Conservation (phyloP, 2,329 filamentous ascomycete species). For the Ophiobolus disseminans region DNA sequence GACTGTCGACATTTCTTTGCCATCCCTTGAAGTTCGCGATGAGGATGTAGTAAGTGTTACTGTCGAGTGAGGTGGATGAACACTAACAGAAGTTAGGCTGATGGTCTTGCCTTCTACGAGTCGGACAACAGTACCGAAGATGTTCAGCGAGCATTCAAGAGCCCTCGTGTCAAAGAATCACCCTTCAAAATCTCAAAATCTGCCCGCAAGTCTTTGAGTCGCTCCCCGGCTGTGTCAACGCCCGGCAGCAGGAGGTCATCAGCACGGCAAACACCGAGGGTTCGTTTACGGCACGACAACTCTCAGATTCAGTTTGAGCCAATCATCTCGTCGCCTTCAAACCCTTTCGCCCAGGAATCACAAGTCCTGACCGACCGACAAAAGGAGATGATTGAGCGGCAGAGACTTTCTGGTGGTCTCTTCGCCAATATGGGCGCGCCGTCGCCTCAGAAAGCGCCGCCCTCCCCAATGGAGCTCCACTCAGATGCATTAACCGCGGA, state of each 20-base stretch:
- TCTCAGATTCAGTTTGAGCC: slow-evolving; percentile 81
- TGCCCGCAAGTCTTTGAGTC: slow-evolving; percentile 27
- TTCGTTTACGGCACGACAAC: slow-evolving; percentile 75
- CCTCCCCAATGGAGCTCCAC: slow-evolving; percentile 37
- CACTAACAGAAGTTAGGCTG: slow-evolving; percentile 27
- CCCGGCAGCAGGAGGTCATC: slow-evolving; percentile 28
- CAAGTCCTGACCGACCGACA: slow-evolving; percentile 81
- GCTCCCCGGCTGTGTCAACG: slow-evolving; percentile 35
- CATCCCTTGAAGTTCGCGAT: slow-evolving; percentile 53
- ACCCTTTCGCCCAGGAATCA: slow-evolving; percentile 62
- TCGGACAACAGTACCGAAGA: slow-evolving; percentile 30
- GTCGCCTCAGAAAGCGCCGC: slow-evolving; percentile 20
- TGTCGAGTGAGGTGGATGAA: slow-evolving; percentile 53
- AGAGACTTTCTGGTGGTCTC: slow-evolving; percentile 68
- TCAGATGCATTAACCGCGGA: slow-evolving; percentile 38
- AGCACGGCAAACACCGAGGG: slow-evolving; percentile 51
- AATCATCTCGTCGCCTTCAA: slow-evolving; percentile 66
- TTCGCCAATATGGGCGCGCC: slow-evolving; percentile 67
- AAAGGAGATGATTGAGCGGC: slow-evolving; percentile 76
- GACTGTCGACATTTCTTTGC: slow-evolving; percentile 60
- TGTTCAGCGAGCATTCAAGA: slow-evolving; percentile 21
- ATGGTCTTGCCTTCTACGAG: slow-evolving; percentile 49
- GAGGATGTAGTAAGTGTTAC: slow-evolving; percentile 47
- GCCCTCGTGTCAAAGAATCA: slow-evolving; percentile 33
- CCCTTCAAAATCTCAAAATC: slow-evolving; percentile 37